Percentiles rank a stretch among this genome's conserved stretches.
Evolutionary conservation across 257 asterid species (phyloP).

Genomic region (Solanum lycopersicoides): DNA sequence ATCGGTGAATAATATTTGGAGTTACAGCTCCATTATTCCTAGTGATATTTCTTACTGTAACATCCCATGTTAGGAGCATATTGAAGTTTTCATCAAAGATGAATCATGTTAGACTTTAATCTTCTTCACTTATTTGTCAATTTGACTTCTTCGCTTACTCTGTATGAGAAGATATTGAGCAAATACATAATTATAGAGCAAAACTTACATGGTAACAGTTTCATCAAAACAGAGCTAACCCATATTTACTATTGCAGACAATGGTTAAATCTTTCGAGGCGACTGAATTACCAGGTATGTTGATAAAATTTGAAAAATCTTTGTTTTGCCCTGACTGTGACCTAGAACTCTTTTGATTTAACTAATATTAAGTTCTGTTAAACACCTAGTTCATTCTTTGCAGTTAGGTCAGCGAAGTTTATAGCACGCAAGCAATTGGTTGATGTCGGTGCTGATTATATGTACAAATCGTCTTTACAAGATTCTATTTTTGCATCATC

Average conservation of each 20-base stretch:
- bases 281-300: conserved; percentile 89
- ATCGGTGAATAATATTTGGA: neutral
- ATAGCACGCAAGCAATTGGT: conserved; percentile 95
- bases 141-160: neutral
- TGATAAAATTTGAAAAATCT: conserved; percentile 5
- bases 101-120: neutral
- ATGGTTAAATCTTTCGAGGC: conserved; percentile 93
- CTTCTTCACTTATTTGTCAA: neutral
- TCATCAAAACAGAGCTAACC: neutral
- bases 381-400: conserved; percentile 11
- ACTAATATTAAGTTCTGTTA: neutral
- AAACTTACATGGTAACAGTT: neutral
- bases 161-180: neutral
- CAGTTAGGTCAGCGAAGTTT: conserved; percentile 98
- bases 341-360: neutral
- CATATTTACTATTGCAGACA: conserved; percentile 41
- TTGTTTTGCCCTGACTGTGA: neutral
- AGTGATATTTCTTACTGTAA: neutral
- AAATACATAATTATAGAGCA: neutral
- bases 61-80: neutral
- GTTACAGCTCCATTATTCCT: neutral
- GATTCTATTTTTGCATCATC: too few species aligned
- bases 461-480: conserved; percentile 22
- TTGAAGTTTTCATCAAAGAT: neutral
- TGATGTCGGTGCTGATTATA: conserved; percentile 98